These are phyloP conservation scores for Phycomyces nitens DNA, from an alignment of 192 early-diverging fungal genomes.

Conservation along the genomic window DNA sequence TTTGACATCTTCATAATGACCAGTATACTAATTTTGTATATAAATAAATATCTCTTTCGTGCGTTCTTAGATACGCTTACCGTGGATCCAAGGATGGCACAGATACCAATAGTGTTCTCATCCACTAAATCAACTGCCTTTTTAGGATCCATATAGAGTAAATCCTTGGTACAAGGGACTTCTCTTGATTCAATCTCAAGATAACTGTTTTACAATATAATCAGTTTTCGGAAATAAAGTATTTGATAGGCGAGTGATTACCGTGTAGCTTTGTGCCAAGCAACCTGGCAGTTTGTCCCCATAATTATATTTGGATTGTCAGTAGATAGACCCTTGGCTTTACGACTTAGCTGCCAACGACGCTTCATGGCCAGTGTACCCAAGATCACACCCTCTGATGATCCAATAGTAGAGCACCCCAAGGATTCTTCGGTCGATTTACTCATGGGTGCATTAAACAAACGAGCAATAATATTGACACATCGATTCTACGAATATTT, in stretches of 20 bases:
- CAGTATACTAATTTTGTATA: constrained; percentile 54
- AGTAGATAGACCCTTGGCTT: constrained; percentile 56
- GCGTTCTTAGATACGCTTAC: constrained; percentile 6
- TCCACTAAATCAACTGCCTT: constrained; percentile 70
- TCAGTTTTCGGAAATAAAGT: neutral
- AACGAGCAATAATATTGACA: constrained; percentile 40
- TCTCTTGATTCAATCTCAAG: constrained; percentile 36
- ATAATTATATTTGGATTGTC: constrained; percentile 75
- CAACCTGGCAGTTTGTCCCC: constrained; percentile 70
- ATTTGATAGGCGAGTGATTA: neutral
- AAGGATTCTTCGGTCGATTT: constrained; percentile 41
- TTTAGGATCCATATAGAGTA: constrained; percentile 56
- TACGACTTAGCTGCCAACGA: constrained; percentile 62
- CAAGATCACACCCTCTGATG: constrained; percentile 78
- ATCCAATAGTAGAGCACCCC: constrained; percentile 71
- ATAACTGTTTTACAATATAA: neutral
- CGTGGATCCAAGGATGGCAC: constrained; percentile 73
- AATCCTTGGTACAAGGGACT: constrained; percentile 34
- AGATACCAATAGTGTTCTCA: constrained; percentile 85
- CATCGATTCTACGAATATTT: constrained; percentile 29
- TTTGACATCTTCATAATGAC: constrained; percentile 77
- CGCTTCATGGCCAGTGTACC: constrained; percentile 76
- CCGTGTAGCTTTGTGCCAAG: constrained; percentile 19
- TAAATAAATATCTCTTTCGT: neutral
- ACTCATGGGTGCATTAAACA: constrained; percentile 33